These are phyloP conservation scores for Lepidium didymum DNA, from an alignment of 345 rosid genomes.

Conservation along the genomic window DNA sequence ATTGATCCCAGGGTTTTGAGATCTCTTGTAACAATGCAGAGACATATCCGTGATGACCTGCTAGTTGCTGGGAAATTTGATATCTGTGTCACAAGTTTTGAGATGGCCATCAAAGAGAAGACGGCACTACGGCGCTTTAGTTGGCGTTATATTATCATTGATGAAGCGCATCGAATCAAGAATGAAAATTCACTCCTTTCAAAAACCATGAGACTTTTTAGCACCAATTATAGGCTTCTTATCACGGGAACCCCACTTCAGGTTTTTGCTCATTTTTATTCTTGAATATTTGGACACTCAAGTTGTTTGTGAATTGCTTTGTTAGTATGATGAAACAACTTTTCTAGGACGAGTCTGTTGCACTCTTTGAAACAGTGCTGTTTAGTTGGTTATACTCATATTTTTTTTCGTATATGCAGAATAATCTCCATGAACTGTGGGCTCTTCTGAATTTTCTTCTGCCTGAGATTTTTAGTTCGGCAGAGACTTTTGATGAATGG, in stretches of 20 bases:
- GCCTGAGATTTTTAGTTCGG: conserved; percentile 97
- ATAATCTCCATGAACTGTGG: conserved; percentile 99
- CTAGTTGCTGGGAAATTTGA: conserved; percentile 97
- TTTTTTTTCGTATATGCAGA: conserved; percentile 47
- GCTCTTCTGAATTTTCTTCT: conserved; percentile 93
- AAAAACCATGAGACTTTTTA: conserved; percentile 91
- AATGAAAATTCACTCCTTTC: conserved; percentile 97
- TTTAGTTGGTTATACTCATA: neutral
- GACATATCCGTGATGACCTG: conserved; percentile 82
- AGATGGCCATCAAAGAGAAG: conserved; percentile 99
- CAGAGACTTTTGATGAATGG: conserved; percentile 99
- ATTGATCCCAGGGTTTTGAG: neutral
- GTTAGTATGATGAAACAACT: neutral
- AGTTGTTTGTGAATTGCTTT: neutral
- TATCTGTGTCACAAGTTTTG: conserved; percentile 97
- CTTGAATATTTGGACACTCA: neutral
- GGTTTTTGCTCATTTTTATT: conserved; percentile 38
- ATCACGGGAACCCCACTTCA: conserved; percentile 99
- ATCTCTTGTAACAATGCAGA: conserved; percentile 37
- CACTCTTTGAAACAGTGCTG: neutral
- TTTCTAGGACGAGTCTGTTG: neutral
- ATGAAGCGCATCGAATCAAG: conserved; percentile 98
- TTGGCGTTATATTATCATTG: conserved; percentile 97
- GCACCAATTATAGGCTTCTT: conserved; percentile 91
- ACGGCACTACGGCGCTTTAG: conserved; percentile 82